A percentile compares a stretch with the other conserved stretches of the same genome.
Conservation (phyloP, 2,329 filamentous ascomycete genomes). For the Colletotrichum abscissum region DNA sequence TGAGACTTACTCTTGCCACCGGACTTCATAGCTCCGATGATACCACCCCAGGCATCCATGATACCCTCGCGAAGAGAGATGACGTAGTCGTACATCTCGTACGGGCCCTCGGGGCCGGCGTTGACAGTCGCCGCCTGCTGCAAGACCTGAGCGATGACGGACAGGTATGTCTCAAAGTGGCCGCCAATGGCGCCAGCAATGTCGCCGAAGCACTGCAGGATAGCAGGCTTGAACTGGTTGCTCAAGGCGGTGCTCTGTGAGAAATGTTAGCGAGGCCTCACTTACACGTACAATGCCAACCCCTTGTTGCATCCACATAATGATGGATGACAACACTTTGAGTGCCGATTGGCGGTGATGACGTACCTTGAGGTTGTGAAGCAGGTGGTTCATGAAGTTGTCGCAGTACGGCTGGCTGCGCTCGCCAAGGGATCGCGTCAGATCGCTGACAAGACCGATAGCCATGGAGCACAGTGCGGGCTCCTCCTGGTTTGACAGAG, state of each 20-base stretch:
- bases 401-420: slow-evolving; percentile 96
- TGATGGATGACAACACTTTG: slow-evolving; percentile 26
- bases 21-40: slow-evolving; percentile 92
- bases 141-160: slow-evolving; percentile 91
- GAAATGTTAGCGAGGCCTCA: slow-evolving; percentile 44
- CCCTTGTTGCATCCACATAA: slow-evolving; percentile 12
- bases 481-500: slow-evolving; percentile 95
- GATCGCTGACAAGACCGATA: slow-evolving; percentile 96
- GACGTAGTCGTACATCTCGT: slow-evolving; percentile 97
- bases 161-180: slow-evolving; percentile 92
- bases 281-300: neutral
- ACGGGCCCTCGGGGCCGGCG: slow-evolving; percentile 81
- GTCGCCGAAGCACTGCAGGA: slow-evolving; percentile 97
- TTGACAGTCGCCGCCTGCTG: slow-evolving; percentile 91
- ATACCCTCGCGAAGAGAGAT: slow-evolving; percentile 95
- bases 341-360: neutral
- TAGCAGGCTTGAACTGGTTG: slow-evolving; percentile 98
- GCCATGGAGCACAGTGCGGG: slow-evolving; percentile 95
- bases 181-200: slow-evolving; percentile 94
- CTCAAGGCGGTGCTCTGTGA: slow-evolving; percentile 81
- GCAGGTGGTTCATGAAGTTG: slow-evolving; percentile 96
- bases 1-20: slow-evolving; percentile 75
- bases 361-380: slow-evolving; percentile 87
- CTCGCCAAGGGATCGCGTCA: slow-evolving; percentile 90
- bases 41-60: slow-evolving; percentile 98